Conservation (phyloP, 2,329 filamentous ascomycete genomes). For the Cylindrodendrum hubeiense region DNA sequence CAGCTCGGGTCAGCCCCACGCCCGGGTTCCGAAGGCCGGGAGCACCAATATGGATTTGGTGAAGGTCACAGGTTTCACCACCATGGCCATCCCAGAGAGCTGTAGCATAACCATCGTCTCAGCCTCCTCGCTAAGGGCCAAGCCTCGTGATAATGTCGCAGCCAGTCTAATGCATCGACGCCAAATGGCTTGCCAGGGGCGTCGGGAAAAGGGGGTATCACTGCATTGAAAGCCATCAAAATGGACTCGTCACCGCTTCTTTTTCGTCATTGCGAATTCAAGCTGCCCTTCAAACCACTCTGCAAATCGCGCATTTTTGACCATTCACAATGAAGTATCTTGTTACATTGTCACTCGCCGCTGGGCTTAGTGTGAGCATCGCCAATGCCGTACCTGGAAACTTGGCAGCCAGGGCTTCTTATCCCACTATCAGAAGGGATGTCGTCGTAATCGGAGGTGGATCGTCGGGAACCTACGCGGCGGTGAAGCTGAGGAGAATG, state of each 20-base stretch:
- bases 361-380: conserved; percentile 20
- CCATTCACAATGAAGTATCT: conserved; percentile 32
- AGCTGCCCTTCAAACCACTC: conserved; percentile 9
- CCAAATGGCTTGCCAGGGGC: background rate
- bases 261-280: background rate
- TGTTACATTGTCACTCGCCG: conserved; percentile 36
- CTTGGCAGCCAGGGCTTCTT: background rate
- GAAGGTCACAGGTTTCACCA: background rate
- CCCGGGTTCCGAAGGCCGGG: conserved; percentile 25
- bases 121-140: conserved; percentile 9
- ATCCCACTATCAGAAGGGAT: conserved; percentile 24
- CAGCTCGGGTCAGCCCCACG: background rate
- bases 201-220: conserved; percentile 30
- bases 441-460: conserved; percentile 35
- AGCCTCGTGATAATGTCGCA: conserved; percentile 22
- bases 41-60: background rate
- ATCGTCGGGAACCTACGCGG: conserved; percentile 34
- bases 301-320: conserved; percentile 20
- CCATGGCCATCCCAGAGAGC: background rate
- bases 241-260: conserved; percentile 28
- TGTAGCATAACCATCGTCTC: background rate
- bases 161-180: conserved; percentile 4
- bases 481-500: conserved; percentile 34
- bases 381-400: conserved; percentile 19
- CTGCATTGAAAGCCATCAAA: conserved; percentile 34